Evolutionary conservation across 2,329 filamentous ascomycete species (phyloP), one percentile per base, ranked within the genome.

Genomic region (Westerdykella aurantiaca): DNA sequence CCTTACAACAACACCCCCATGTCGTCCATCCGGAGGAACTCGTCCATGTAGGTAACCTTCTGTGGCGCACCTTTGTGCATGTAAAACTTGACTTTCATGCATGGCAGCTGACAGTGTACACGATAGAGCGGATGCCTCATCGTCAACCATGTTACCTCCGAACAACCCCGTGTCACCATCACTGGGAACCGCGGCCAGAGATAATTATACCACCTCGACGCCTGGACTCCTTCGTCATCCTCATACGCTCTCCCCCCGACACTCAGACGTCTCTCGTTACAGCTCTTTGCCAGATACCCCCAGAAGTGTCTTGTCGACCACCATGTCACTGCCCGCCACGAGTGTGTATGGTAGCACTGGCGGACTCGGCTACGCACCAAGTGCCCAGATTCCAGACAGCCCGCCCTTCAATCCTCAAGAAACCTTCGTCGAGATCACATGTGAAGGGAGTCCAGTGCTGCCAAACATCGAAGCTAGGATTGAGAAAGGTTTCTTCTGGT

Each of bases 401-500:
- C 73, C 73, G 25, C 73, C 73, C 4, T 76, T 73, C 60, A 65
- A 69, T 29, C 48, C 61, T 14, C 69, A 73, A 31, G 67, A 73
- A 42, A 73, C 72, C 31, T 71, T 82, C 41, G 79, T 80, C 34
- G 76, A 76, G n/a, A 75, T 88, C 43, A 74, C 76, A 44, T 84
- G 83, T 55, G 72, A 86, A 38, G 71, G 73, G 2, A 60, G 69
- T 2, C 71, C 74, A 1, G 76, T 93, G 52, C 83, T 82, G 50
- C 77, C 86, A 16, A 83, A 86, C 12, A 86, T 95, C 50, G 76
- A 83, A 23, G 87, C 86, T 31, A 84, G 81, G 56, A 88, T 95
- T 47, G 87, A 94, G 64, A 94, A 95, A 57, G 89, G 89, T 0
- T 94, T 95, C 69, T 95, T 95, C 63, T 72, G 82, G 39, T 72